These are phyloP conservation scores for Phaeosphaeriaceae sp. DNA, from an alignment of 2,329 filamentous ascomycete genomes.

Conservation along the genomic window DNA sequence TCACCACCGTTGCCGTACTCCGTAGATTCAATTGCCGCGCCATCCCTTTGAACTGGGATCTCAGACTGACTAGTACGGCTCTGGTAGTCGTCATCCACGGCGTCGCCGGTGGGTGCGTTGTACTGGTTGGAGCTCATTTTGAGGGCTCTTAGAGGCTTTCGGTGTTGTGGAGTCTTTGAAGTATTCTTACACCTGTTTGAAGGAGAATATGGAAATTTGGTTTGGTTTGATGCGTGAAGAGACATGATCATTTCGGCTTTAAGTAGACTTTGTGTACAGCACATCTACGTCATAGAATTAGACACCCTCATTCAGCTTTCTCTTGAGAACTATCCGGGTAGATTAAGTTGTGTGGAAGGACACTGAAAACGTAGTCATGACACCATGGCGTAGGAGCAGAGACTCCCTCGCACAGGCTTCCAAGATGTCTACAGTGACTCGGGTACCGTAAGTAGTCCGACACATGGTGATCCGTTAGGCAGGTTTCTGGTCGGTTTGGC, in stretches of 20 bases:
- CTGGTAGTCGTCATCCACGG: conserved; percentile 54
- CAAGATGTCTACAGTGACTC: conserved; percentile 10
- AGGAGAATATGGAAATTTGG: no score
- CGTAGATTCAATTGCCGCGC: conserved; percentile 49
- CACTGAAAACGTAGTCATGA: conserved; percentile 22
- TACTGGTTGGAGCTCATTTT: conserved; percentile 41
- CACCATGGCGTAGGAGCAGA: conserved; percentile 23
- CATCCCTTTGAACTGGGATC: conserved; percentile 57
- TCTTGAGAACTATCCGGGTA: not conserved
- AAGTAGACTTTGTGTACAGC: conserved; percentile 13
- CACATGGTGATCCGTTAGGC: conserved; percentile 18
- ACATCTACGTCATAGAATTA: conserved; percentile 17
- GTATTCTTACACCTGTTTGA: no score
- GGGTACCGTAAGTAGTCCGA: conserved; percentile 11
- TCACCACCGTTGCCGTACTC: conserved; percentile 57
- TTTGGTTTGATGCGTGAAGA: not conserved
- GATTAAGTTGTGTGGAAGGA: conserved; percentile 1
- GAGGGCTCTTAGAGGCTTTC: not conserved
- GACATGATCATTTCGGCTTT: conserved; percentile 3
- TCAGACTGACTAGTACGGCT: conserved; percentile 53
- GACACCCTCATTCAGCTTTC: not conserved
- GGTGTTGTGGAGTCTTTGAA: no score
- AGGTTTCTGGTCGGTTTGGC: not conserved
- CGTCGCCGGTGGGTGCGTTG: conserved; percentile 42
- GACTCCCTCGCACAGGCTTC: conserved; percentile 1